Base-by-base conservation (phyloP, 2,329 filamentous ascomycete species). In the Aspergillus proliferans region DNA sequence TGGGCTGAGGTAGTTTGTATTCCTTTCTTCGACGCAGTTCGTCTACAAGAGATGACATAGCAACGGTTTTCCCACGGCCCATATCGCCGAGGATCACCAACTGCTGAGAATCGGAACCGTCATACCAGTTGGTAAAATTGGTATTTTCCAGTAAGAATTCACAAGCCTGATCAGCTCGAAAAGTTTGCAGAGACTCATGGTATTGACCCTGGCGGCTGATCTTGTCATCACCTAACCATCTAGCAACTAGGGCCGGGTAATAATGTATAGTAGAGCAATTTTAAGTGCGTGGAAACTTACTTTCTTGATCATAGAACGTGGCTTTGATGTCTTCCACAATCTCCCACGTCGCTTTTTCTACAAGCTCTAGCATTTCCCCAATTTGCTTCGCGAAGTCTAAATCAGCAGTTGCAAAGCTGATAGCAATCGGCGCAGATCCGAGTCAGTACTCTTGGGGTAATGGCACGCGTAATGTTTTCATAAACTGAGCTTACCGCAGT, bases 361-460 rank as follows among this genome's bases (percentile, higher is more conserved):
- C 48, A 39, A 62, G 57, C 6, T 64, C 52, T 26, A 61, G 47
- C 60, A 64, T 63, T 38, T 56, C 55, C 30, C 47, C 58, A 38
- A 63, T 62, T 49, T 63, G 51, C 50, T 58, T 54, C 19, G 43
- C 30, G 30, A 45, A 45, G 10, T 45, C 30, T 10, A 22, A 34
- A 47, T 58, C 51, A 48, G 53, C 56, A 21, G 36, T 52, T 40
- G 61, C 46, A 49, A 65, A 46, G 44, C 53, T 62, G 49, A 63
- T 63, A 18, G 58, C 55, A 49, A 61, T 56, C 61, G 62, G 47
- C 41, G 24, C 21, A 46, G 46, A 48, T 28, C 41, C 41, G 10
- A 24, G 36, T 45, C 38, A 50, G 36, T 14, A 42, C 24, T 34
- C 3, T n/a, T 6, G 30, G 9, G 9, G 30, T 33, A 33, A 33